Evolutionary conservation across 306 rosid genomes (phyloP).

Genomic region (Prunus padus): DNA sequence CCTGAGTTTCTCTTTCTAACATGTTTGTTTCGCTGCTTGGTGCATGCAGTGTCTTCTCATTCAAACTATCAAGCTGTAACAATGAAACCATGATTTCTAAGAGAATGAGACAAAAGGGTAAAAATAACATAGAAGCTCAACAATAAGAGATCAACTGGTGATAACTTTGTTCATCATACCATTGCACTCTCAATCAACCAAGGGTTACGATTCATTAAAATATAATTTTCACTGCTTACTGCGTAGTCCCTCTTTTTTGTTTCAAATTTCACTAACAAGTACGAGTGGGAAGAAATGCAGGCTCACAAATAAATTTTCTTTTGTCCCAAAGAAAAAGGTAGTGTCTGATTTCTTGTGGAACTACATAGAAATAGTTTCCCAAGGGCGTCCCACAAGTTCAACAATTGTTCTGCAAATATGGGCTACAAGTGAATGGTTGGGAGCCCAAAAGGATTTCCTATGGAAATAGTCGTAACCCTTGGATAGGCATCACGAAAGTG

Average conservation of each 20-base stretch:
- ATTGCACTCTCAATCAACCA: not conserved
- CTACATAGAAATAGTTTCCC: not conserved
- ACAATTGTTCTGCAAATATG: not conserved
- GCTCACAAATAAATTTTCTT: not conserved
- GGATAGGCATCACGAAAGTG: no score
- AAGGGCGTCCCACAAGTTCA: not conserved
- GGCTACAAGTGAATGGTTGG: no score
- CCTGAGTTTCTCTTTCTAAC: conserved; percentile 44
- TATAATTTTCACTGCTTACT: not conserved
- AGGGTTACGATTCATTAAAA: not conserved
- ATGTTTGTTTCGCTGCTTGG: conserved; percentile 19
- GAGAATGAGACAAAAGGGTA: conserved; percentile 25
- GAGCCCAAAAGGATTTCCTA: no score
- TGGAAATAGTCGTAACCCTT: no score
- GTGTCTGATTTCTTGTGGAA: not conserved
- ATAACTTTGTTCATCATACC: not conserved
- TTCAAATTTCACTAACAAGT: not conserved
- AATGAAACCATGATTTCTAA: conserved; percentile 25
- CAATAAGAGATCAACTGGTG: not conserved
- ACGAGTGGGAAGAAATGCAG: not conserved
- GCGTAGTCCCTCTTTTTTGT: not conserved
- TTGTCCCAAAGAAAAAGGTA: not conserved
- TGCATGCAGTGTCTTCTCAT: conserved; percentile 52
- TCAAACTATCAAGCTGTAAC: conserved; percentile 78
- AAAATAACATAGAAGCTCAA: not conserved